These are phyloP conservation scores for Oryza glaberrima DNA, from an alignment of 176 grass and related monocot genomes.

Conservation along the genomic window DNA sequence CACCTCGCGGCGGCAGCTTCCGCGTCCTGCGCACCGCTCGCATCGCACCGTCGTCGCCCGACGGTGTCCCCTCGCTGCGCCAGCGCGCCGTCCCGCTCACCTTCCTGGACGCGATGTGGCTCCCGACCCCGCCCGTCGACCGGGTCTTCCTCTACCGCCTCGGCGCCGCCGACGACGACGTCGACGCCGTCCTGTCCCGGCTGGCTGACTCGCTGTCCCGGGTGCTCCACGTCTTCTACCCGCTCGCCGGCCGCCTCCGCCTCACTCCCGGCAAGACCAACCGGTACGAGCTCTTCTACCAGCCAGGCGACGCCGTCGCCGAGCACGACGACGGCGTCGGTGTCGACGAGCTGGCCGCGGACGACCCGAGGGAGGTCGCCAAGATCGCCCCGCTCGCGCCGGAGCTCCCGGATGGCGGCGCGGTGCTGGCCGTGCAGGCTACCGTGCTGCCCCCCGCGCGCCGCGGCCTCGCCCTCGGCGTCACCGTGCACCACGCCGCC, in stretches of 20 bases:
- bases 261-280: background rate
- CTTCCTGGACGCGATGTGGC: too few species aligned
- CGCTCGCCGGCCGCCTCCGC: constrained; percentile 49
- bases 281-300: constrained; percentile 44
- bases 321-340: constrained; percentile 25
- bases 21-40: too few species aligned
- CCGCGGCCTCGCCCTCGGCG: constrained; percentile 40
- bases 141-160: constrained; percentile 56
- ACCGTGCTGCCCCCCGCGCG: constrained; percentile 15
- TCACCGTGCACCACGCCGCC: constrained; percentile 40
- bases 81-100: too few species aligned
- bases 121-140: constrained; percentile 24
- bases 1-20: too few species aligned
- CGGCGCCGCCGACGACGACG: background rate
- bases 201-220: constrained; percentile 23
- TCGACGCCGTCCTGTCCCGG: constrained; percentile 10
- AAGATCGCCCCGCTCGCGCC: constrained; percentile 34
- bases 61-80: too few species aligned
- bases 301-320: constrained; percentile 45
- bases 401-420: background rate
- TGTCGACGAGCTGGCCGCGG: constrained; percentile 23
- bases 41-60: too few species aligned
- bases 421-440: constrained; percentile 43
- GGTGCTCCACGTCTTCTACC: constrained; percentile 42
- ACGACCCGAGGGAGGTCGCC: constrained; percentile 26